Base-by-base conservation (phyloP, 2,329 filamentous ascomycete species). In the Scolecobasidium constrictum region DNA sequence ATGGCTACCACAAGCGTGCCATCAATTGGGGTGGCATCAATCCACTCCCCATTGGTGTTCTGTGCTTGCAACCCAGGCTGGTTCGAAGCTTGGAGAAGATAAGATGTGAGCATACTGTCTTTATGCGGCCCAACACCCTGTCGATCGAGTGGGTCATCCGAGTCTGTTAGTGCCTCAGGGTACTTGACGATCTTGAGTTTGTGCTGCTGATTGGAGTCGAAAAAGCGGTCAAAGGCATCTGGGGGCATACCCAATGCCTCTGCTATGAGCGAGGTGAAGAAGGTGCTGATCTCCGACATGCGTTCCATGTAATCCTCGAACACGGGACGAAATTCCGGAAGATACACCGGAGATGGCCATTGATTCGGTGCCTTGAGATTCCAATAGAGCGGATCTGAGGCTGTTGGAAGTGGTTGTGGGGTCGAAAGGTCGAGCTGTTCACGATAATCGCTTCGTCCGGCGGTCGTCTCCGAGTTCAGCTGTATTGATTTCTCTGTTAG, bases 121-220 rank as follows among this genome's bases (percentile, higher is more conserved):
- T 90, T 90, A 66, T 90, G 84, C 23, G 85, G 83, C 0, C 84
- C 85, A 0, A 88, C 72, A 20, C 72, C 72, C 51, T 76, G 72
- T 1, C 81, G 52, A 67, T 60, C 63, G 26, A 65, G 28, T 15
- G 44, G 38, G 17, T 62, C 59, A 20, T 57, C 51, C 20, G 57
- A 53, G 42, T 49, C 58, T 21, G 17, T 40, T 38, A 58, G 55
- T 56, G 60, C 57, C 47, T 92, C 86, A 0, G 86, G 86, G 56
- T 92, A 93, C 65, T 84, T 86, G 47, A 93, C 81, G 46, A 94
- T 81, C 67, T 94, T 94, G 53, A 93, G 72, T 67, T 93, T 93
- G 66, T 93, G 85, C 64, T 92, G 86, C 66, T 67, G 71, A 34
- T 71, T 62, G 1, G 53, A 52, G 57, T 88, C 84, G 62, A 90